These are phyloP conservation scores for Hanseniaspora uvarum DNA, from an alignment of 1,139 yeast species.

Conservation along the genomic window DNA sequence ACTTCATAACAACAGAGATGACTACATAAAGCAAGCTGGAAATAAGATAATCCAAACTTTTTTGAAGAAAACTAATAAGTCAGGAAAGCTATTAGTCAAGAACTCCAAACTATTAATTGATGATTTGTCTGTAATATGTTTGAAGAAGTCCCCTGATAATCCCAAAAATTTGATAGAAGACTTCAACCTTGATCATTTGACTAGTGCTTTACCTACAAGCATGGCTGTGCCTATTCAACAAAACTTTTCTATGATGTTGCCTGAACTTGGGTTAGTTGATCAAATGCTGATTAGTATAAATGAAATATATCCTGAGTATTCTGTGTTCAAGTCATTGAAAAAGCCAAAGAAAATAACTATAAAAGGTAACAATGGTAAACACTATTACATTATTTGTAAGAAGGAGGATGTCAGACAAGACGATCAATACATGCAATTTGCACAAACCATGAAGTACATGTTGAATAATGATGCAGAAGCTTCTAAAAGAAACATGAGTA, in stretches of 20 bases:
- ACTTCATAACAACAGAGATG: constrained; percentile 54
- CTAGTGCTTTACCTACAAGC: constrained; percentile 38
- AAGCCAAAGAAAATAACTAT: constrained; percentile 72
- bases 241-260: constrained; percentile 49
- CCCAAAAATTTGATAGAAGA: constrained; percentile 38
- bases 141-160: constrained; percentile 27
- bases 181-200: constrained; percentile 35
- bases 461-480: constrained; percentile 61
- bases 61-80: constrained; percentile 28
- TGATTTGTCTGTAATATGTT: constrained; percentile 27
- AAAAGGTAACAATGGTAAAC: constrained; percentile 65
- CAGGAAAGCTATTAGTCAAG: constrained; percentile 19
- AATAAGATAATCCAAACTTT: constrained; percentile 43
- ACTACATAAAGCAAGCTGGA: constrained; percentile 37
- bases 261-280: constrained; percentile 1
- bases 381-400: constrained; percentile 70
- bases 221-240: constrained; percentile 74
- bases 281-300: constrained; percentile 43
- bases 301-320: constrained; percentile 37
- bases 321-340: constrained; percentile 70
- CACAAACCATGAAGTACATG: constrained; percentile 73
- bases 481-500: constrained; percentile 56
- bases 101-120: constrained; percentile 25
- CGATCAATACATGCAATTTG: constrained; percentile 86
- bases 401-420: constrained; percentile 92